phyloP scores from a whole-genome alignment of 352 stramenopile genomes.

The Salisapilia sapeloensis region DNA sequence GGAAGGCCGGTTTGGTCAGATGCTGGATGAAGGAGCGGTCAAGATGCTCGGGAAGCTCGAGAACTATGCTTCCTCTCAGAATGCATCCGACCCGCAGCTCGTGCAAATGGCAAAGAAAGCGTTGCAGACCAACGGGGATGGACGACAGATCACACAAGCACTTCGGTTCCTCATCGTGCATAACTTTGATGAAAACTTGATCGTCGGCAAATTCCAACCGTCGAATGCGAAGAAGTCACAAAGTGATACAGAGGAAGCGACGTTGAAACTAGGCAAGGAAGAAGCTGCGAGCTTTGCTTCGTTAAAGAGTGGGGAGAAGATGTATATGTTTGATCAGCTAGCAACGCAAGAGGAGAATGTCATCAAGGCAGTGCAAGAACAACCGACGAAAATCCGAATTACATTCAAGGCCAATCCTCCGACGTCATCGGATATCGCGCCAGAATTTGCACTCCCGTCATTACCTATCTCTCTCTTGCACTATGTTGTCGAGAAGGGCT shows the following conservation, averaged over 20 bases:
- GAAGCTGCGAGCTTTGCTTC: constrained; percentile 13
- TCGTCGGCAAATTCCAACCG: constrained; percentile 14
- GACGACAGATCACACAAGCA: constrained; percentile 17
- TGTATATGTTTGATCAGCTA: constrained; percentile 34
- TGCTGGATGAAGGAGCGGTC: constrained; percentile 21
- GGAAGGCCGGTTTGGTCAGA: constrained; percentile 12
- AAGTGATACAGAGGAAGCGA: constrained; percentile 21
- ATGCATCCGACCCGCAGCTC: constrained; percentile 25
- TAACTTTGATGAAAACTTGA: constrained; percentile 59
- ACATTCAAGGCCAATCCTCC: background rate
- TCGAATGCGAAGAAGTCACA: background rate
- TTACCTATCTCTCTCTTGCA: constrained; percentile 46
- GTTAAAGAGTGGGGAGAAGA: constrained; percentile 24
- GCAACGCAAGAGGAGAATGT: constrained; percentile 4
- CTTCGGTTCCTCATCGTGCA: constrained; percentile 60
- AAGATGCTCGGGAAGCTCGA: constrained; percentile 36
- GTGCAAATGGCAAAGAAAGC: constrained; percentile 21
- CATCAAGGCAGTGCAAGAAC: too few species aligned
- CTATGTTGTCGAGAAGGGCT: constrained; percentile 57
- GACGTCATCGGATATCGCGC: too few species aligned
- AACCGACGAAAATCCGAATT: background rate
- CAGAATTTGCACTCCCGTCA: too few species aligned
- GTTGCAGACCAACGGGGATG: constrained; percentile 7
- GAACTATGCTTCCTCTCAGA: constrained; percentile 37
- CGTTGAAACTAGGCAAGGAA: constrained; percentile 31